A percentile compares a stretch with the other conserved stretches of the same genome.
These are phyloP conservation scores for Protomyces lactucae-debilis DNA, from an alignment of 1,139 yeast species.

Conservation along the genomic window DNA sequence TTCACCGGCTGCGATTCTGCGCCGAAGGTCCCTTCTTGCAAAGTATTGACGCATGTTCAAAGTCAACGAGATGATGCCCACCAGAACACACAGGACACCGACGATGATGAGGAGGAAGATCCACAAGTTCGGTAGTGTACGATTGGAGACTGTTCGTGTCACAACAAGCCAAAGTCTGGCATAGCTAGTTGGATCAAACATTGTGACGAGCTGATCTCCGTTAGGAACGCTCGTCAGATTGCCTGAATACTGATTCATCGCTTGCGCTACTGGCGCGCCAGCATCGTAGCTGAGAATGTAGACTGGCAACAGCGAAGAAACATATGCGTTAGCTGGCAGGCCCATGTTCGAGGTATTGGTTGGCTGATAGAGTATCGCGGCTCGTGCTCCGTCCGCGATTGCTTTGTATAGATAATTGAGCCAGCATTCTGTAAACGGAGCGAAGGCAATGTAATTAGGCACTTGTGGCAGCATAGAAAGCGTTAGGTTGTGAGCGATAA, in stretches of 20 bases:
- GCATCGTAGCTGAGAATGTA: constrained; percentile 7
- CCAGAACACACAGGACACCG: constrained; percentile 29
- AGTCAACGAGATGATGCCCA: constrained; percentile 23
- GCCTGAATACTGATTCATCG: constrained; percentile 14
- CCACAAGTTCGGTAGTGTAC: constrained; percentile 31
- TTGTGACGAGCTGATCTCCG: constrained; percentile 25
- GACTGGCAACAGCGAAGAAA: constrained; percentile 1
- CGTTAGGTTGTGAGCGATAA: neutral
- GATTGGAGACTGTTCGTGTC: constrained; percentile 8
- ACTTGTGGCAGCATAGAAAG: neutral
- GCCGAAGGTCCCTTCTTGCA: constrained; percentile 34
- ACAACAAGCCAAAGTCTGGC: constrained; percentile 31
- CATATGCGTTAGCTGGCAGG: neutral
- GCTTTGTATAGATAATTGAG: constrained; percentile 9
- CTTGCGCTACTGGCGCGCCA: constrained; percentile 16
- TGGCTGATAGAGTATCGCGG: constrained; percentile 13
- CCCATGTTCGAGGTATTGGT: neutral
- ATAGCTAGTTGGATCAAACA: constrained; percentile 30
- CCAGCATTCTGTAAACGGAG: constrained; percentile 16
- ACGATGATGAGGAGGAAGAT: constrained; percentile 32
- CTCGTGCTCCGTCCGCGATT: constrained; percentile 11
- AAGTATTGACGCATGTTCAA: constrained; percentile 32
- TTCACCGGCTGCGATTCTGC: constrained; percentile 35
- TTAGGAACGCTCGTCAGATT: constrained; percentile 27
- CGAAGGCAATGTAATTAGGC: constrained; percentile 6